These are phyloP conservation scores for Lepidium africanum DNA, from an alignment of 345 rosid species.

Conservation along the genomic window DNA sequence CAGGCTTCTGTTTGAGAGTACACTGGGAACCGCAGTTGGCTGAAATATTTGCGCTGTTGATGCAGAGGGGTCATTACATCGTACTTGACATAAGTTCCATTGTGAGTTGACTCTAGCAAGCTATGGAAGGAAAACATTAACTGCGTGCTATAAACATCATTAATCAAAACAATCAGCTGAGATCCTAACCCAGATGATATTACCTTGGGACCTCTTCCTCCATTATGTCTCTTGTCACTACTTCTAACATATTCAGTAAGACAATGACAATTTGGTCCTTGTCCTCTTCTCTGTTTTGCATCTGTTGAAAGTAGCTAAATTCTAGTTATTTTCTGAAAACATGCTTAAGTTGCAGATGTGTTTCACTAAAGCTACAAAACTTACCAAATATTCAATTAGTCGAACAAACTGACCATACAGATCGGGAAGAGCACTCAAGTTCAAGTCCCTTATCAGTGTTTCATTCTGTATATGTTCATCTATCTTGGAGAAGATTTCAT, in stretches of 20 bases:
- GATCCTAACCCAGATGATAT: constrained; percentile 13
- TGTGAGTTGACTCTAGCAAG: constrained; percentile 38
- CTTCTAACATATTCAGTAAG: constrained; percentile 49
- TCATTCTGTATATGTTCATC: constrained; percentile 28
- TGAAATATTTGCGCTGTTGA: constrained; percentile 37
- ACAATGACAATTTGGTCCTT: constrained; percentile 47
- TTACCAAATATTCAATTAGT: constrained; percentile 75
- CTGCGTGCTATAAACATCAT: background rate
- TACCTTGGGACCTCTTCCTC: constrained; percentile 46
- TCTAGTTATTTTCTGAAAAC: background rate
- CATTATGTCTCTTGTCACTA: constrained; percentile 54
- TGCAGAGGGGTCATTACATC: constrained; percentile 53
- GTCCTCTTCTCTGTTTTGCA: constrained; percentile 37
- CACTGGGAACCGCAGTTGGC: constrained; percentile 38
- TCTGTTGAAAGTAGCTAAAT: constrained; percentile 20
- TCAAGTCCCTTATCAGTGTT: constrained; percentile 40
- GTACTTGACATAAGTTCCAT: constrained; percentile 34
- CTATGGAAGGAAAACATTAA: constrained; percentile 15
- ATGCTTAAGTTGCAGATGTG: background rate
- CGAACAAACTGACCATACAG: constrained; percentile 63
- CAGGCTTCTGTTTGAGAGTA: constrained; percentile 44
- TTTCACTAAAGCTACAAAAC: constrained; percentile 2
- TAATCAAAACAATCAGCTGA: constrained; percentile 3
- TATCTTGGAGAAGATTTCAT: constrained; percentile 44
- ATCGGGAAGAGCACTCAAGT: constrained; percentile 70